Base-by-base conservation (phyloP, 345 rosid species). In the Eucalyptus decipiens region DNA sequence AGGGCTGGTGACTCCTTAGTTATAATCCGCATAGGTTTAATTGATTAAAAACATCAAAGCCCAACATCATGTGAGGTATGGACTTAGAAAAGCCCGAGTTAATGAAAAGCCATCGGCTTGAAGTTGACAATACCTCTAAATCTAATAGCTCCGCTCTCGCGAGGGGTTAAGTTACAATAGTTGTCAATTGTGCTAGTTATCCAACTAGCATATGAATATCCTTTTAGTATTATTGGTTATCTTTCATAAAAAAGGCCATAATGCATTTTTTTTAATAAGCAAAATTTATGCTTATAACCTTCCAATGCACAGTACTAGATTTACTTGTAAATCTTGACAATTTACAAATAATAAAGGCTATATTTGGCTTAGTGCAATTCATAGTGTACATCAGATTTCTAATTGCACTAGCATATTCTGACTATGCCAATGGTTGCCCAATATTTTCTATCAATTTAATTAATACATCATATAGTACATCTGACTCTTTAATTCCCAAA, bases 31-130 rank as follows among this genome's bases (percentile, higher is more conserved):
- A 0, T 48, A 48, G 2, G 49, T 48, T 48, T 48, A 48, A 48
- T 48, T 48, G 49, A 48, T 48, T 48, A 48, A 48, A 48, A 48
- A 48, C 49, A 48, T 48, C 15, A 48, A 48, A 48, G 49, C 15
- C 1, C 14, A 0, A 48, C 15, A 1, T 4, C 0, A 48, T 12
- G 14, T 0, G 15, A 48, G 49, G 49, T 48, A 11, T 48, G 49
- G 49, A 2, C 49, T 12, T 48, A 11, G 2, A 48, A 48, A 48
- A 48, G 49, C 49, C 49, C 49, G 1, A 48, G 1, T 0, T 2
- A 48, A 48, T 48, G 49, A 12, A 48, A 48, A 48, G 0, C 2
- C 5, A 14, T 48, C 5, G 15, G 5, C 49, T 48, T 1, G 49
- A 48, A 48, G 0, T 54, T 85, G 48, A 85, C 4, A 45, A 23